Percentiles rank a stretch among this genome's conserved stretches.
Conservation (phyloP, 345 rosid species). For the Limnanthes douglasii region DNA sequence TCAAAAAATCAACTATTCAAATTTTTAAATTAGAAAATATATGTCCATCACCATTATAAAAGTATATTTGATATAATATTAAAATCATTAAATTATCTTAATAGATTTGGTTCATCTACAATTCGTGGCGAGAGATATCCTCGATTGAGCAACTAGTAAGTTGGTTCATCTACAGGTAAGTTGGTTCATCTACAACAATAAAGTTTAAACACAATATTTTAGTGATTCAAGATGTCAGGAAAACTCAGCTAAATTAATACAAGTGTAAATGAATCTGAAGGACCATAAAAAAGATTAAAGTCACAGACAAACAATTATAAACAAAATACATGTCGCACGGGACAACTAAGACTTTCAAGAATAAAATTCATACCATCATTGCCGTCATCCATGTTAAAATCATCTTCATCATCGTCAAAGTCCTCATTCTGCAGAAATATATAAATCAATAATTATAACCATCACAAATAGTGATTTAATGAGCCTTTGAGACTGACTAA, state of each 20-base stretch:
- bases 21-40: too few species aligned
- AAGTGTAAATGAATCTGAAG: not conserved
- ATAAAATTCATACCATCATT: constrained; percentile 18
- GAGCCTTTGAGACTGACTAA: not conserved
- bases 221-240: not conserved
- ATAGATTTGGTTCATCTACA: too few species aligned
- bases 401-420: constrained; percentile 40
- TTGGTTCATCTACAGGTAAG: constrained; percentile 26
- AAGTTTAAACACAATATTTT: not conserved
- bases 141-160: constrained; percentile 5
- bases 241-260: not conserved
- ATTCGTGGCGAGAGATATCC: too few species aligned
- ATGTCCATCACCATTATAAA: too few species aligned
- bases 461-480: not conserved
- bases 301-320: too few species aligned
- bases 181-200: too few species aligned
- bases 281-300: not conserved
- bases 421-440: constrained; percentile 19
- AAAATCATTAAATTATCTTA: too few species aligned
- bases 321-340: too few species aligned
- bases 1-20: too few species aligned
- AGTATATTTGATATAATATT: too few species aligned
- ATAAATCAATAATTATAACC: not conserved
- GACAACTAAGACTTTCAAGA: not conserved
- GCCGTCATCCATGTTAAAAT: constrained; percentile 26